Conservation (phyloP, 495 filamentous ascomycete genomes). For the Lepraria neglecta region DNA sequence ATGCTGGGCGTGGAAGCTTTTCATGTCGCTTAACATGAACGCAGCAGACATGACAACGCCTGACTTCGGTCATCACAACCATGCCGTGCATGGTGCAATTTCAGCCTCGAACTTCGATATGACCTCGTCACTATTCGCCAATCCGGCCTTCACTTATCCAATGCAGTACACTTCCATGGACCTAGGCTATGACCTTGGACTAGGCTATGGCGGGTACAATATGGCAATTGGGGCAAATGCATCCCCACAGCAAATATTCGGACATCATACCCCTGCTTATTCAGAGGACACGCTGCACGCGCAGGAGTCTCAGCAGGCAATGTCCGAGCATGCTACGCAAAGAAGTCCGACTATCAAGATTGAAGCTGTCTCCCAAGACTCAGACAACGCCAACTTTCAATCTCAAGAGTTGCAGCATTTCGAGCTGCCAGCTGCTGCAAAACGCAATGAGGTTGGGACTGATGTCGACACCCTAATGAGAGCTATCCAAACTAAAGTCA, state of each 20-base stretch:
- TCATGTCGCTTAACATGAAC: conserved; percentile 4
- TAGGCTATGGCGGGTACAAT: conserved; percentile 9
- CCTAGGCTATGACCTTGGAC: conserved; percentile 17
- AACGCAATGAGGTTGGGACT: conserved; percentile 44
- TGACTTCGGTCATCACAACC: neutral
- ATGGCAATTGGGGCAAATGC: conserved; percentile 7
- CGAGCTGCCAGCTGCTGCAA: neutral
- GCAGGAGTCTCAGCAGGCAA: neutral
- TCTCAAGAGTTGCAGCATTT: neutral
- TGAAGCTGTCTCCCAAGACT: conserved; percentile 5
- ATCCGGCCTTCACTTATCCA: neutral
- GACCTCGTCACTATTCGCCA: conserved; percentile 7
- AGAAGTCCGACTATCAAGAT: conserved; percentile 15
- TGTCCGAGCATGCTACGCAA: neutral
- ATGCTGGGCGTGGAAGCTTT: neutral
- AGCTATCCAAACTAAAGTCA: conserved; percentile 71
- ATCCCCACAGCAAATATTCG: conserved; percentile 23
- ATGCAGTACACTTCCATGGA: conserved; percentile 13
- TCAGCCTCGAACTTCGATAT: conserved; percentile 8
- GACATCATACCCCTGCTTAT: conserved; percentile 12
- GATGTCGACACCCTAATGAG: conserved; percentile 89
- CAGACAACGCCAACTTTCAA: neutral
- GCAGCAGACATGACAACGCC: conserved; percentile 6
- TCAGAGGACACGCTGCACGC: neutral
- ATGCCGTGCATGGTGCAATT: conserved; percentile 1